Conservation (phyloP, 768 basidiomycete genomes). For the Pleurotus ostreatus region DNA sequence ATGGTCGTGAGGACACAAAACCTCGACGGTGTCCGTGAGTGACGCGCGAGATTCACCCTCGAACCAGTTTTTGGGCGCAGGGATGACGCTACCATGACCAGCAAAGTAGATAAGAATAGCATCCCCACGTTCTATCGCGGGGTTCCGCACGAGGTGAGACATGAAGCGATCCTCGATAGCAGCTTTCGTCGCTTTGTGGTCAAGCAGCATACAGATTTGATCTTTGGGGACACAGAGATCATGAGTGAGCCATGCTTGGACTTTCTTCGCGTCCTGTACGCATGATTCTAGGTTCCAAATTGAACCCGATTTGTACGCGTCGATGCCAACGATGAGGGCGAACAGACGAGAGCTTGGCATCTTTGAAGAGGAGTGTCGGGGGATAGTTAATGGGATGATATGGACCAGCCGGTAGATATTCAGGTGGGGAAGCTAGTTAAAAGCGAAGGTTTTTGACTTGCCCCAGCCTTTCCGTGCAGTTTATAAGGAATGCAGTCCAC, state of each 20-base stretch:
- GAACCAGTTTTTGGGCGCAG: slow-evolving; percentile 61
- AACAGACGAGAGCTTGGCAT: slow-evolving; percentile 40
- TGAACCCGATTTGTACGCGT: slow-evolving; percentile 59
- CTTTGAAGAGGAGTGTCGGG: slow-evolving; percentile 8
- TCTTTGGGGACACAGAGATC: slow-evolving; percentile 54
- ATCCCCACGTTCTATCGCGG: slow-evolving; percentile 54
- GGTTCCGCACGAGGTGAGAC: slow-evolving; percentile 60
- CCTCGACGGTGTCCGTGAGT: slow-evolving; percentile 38
- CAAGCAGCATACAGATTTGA: slow-evolving; percentile 53
- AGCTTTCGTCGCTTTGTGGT: slow-evolving; percentile 56
- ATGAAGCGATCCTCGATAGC: slow-evolving; percentile 59
- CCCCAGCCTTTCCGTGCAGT: too few relatives aligned
- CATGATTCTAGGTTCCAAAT: slow-evolving; percentile 69
- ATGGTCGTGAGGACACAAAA: slow-evolving; percentile 66
- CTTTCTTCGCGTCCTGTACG: slow-evolving; percentile 56
- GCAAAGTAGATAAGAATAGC: slow-evolving; percentile 70
- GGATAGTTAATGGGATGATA: too few relatives aligned
- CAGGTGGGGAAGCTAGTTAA: too few relatives aligned
- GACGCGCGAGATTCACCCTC: slow-evolving; percentile 25
- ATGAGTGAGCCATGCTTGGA: slow-evolving; percentile 54
- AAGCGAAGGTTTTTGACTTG: too few relatives aligned
- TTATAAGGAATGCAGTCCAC: too few relatives aligned
- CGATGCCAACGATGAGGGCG: slow-evolving; percentile 66
- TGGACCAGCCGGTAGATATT: too few relatives aligned
- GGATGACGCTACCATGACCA: slow-evolving; percentile 62